Evolutionary conservation across 192 early-diverging fungal genomes (phyloP).

Genomic region (Phlyctochytrium arcticum): DNA sequence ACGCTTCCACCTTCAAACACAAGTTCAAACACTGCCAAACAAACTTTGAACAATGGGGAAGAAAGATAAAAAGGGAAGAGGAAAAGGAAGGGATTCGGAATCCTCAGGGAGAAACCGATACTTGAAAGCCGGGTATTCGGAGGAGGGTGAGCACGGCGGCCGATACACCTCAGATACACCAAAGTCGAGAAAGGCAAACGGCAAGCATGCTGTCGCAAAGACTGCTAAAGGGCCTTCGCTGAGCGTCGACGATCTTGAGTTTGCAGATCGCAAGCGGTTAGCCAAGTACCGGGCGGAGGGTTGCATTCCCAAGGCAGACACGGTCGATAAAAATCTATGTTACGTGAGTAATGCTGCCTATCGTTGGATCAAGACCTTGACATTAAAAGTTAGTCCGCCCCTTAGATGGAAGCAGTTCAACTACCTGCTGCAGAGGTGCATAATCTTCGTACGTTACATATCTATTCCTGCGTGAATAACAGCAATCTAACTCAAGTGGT

Average conservation of each 20-base stretch:
- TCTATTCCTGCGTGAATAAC: neutral
- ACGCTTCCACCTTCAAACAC: no score
- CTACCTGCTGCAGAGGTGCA: conserved; percentile 36
- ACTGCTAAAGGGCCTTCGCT: no score
- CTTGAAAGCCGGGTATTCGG: no score
- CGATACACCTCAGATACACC: no score
- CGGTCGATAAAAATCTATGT: conserved; percentile 34
- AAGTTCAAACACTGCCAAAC: no score
- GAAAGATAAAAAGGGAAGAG: no score
- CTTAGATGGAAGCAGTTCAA: conserved; percentile 36
- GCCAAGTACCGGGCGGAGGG: neutral
- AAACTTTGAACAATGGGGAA: no score
- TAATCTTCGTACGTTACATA: conserved; percentile 32
- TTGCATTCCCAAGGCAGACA: conserved; percentile 27
- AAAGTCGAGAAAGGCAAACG: no score
- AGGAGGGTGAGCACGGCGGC: no score
- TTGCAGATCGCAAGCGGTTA: conserved; percentile 1
- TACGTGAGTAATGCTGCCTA: conserved; percentile 11
- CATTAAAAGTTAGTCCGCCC: neutral
- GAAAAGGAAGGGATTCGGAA: no score
- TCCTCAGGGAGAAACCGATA: no score
- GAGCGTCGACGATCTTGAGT: conserved; percentile 8
- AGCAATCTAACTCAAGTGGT: neutral
- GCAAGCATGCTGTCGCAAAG: no score
- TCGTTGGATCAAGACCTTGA: neutral